phyloP scores from a whole-genome alignment of 768 basidiomycete genomes.

The Dentipellis sp. region DNA sequence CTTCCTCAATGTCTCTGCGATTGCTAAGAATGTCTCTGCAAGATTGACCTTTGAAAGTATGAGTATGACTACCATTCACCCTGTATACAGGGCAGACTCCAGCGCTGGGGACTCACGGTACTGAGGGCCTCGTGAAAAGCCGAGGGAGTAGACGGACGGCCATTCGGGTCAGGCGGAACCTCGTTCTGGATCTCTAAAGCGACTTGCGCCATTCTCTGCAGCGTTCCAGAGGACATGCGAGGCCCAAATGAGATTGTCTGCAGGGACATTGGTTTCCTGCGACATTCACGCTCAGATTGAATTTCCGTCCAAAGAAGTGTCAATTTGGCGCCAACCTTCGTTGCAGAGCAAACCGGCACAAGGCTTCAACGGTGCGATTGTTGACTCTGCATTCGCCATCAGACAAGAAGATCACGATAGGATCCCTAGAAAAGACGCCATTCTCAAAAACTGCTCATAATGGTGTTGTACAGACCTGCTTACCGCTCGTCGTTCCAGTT shows the following conservation, averaged over 20 bases:
- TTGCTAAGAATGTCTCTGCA: slow-evolving; percentile 47
- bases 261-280: slow-evolving; percentile 46
- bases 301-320: background rate
- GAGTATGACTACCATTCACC: background rate
- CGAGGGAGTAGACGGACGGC: slow-evolving; percentile 27
- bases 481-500: slow-evolving; percentile 46
- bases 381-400: slow-evolving; percentile 38
- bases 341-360: slow-evolving; percentile 33
- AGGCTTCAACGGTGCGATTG: slow-evolving; percentile 29
- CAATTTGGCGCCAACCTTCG: slow-evolving; percentile 28
- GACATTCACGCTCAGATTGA: background rate
- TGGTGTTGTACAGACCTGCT: background rate
- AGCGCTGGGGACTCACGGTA: slow-evolving; percentile 30
- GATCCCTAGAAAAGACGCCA: slow-evolving; percentile 24
- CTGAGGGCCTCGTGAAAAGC: slow-evolving; percentile 43
- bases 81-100: too few species aligned
- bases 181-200: slow-evolving; percentile 37
- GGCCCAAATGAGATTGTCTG: slow-evolving; percentile 52
- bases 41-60: slow-evolving; percentile 33
- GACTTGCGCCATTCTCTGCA: slow-evolving; percentile 46
- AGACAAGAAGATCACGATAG: slow-evolving; percentile 50
- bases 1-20: slow-evolving; percentile 49
- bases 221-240: slow-evolving; percentile 12
- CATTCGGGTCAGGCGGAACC: slow-evolving; percentile 31
- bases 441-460: background rate